Evolutionary conservation across 75 land plant genomes (phyloP), one percentile per base, ranked within the genome.

Genomic region (Pinus tabuliformis): DNA sequence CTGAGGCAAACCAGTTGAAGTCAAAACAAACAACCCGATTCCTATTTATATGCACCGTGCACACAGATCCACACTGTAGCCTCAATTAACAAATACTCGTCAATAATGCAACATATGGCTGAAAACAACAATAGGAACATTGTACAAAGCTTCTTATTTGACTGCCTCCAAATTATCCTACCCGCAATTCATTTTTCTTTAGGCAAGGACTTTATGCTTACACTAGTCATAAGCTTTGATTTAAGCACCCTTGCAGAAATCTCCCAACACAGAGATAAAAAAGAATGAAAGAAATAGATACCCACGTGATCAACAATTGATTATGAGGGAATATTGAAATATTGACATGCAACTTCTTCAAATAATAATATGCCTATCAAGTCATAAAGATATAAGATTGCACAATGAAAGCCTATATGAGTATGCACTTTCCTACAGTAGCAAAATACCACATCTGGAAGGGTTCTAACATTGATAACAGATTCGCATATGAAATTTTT

Each of bases 1-100:
- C 78, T 71, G 98, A 95, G 56, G 98, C 33, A 33, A 33, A 33
- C 33, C 33, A 33, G 33, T 33, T 33, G 1, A 26, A 26, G 26
- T 26, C 26, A 26, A 26, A 26, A 33, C 33, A 33, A 33, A 33
- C 33, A 33, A 1, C 33, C 33, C 33, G 2, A 33, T 33, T 33
- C 49, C 8, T 45, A 45, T 45, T 45, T 45, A 45, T 45, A 45
- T 45, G 49, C 49, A 33, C 33, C 33, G 33, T 33, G 33, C 33
- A 49, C 54, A 49, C 54, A 9, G 54, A 49, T 49, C 0, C 54
- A 49, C 54, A 49, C 54, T 49, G 54, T 49, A 49, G 12, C 54
- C 54, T 49, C 54, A 49, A 49, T 49, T 49, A 11, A 49, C 11
- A 9, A 49, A 49, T 49, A 49, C 12, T 49, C 11, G 12, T 49